A percentile compares a stretch with the other conserved stretches of the same genome.
Conservation (phyloP, 352 stramenopile species). For the Pythium phragmitis region DNA sequence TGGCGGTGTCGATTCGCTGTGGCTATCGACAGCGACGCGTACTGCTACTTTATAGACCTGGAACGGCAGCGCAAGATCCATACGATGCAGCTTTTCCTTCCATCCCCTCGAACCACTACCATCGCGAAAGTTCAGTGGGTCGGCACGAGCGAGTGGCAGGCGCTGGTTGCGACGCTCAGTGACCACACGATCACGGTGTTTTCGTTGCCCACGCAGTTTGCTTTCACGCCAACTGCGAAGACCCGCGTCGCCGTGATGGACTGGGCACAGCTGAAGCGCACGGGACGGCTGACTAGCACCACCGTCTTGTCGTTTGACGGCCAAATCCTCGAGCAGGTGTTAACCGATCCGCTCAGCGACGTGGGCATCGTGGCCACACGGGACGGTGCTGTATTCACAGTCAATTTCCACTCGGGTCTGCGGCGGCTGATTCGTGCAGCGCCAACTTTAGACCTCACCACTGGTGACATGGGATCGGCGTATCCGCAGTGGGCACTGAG, state of each 20-base stretch:
- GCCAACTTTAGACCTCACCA: neutral
- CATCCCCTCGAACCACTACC: neutral
- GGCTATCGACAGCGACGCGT: conserved; percentile 19
- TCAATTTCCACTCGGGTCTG: conserved; percentile 33
- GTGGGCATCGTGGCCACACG: conserved; percentile 34
- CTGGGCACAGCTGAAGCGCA: conserved; percentile 36
- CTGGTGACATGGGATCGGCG: neutral
- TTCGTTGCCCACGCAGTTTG: conserved; percentile 35
- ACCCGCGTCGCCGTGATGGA: conserved; percentile 33
- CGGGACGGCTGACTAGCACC: conserved; percentile 36
- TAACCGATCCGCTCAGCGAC: conserved; percentile 41
- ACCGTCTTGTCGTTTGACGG: conserved; percentile 28
- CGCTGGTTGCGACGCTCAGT: conserved; percentile 12
- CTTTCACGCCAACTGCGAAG: conserved; percentile 20
- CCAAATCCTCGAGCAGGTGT: conserved; percentile 29
- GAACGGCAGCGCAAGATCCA: conserved; percentile 18
- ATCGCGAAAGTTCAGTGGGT: conserved; percentile 22
- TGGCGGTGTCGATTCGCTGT: conserved; percentile 17
- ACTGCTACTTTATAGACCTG: conserved; percentile 24
- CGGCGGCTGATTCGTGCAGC: neutral
- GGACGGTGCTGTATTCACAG: conserved; percentile 33
- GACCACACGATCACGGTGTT: conserved; percentile 40
- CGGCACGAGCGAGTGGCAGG: conserved; percentile 27
- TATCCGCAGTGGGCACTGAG: conserved; percentile 25
- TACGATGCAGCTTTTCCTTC: conserved; percentile 21